Evolutionary conservation across 768 basidiomycete genomes (phyloP).

Genomic region (Tulasnella sp.): DNA sequence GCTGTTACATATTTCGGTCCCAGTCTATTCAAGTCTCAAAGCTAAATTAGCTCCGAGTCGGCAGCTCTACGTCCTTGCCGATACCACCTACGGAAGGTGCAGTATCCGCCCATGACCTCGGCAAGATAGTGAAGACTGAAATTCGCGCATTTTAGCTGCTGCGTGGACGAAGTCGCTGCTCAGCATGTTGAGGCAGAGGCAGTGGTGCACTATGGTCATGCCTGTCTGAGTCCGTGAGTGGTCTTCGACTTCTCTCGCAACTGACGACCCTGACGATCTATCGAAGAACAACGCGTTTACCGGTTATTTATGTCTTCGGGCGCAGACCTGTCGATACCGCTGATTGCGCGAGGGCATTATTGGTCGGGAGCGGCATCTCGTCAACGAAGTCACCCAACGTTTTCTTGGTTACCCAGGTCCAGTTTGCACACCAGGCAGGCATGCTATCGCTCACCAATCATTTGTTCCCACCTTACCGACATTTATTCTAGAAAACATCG

Average conservation of each 20-base stretch:
- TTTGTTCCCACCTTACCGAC: not conserved
- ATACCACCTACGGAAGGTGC: conserved; percentile 94
- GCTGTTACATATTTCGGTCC: conserved; percentile 74
- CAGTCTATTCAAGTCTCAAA: conserved; percentile 63
- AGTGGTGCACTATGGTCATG: conserved; percentile 92
- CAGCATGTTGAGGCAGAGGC: conserved; percentile 88
- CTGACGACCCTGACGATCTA: not conserved
- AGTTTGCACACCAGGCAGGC: conserved; percentile 61
- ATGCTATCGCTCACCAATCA: conserved; percentile 5
- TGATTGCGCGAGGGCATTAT: conserved; percentile 36
- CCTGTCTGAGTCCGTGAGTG: conserved; percentile 82
- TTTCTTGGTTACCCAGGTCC: conserved; percentile 65
- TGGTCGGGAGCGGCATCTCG: conserved; percentile 22
- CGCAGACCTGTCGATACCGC: conserved; percentile 50
- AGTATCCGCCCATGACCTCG: conserved; percentile 18
- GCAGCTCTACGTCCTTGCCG: conserved; percentile 85
- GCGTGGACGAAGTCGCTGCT: conserved; percentile 92
- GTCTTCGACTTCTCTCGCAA: not conserved
- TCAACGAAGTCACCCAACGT: conserved; percentile 27
- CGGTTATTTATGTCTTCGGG: conserved; percentile 86
- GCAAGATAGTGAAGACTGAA: not conserved
- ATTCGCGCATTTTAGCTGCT: conserved; percentile 50
- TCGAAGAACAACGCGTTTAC: conserved; percentile 68
- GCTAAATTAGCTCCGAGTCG: conserved; percentile 30
- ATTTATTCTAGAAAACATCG: not conserved